These are phyloP conservation scores for Morella rubra DNA, from an alignment of 306 rosid species.

Conservation along the genomic window DNA sequence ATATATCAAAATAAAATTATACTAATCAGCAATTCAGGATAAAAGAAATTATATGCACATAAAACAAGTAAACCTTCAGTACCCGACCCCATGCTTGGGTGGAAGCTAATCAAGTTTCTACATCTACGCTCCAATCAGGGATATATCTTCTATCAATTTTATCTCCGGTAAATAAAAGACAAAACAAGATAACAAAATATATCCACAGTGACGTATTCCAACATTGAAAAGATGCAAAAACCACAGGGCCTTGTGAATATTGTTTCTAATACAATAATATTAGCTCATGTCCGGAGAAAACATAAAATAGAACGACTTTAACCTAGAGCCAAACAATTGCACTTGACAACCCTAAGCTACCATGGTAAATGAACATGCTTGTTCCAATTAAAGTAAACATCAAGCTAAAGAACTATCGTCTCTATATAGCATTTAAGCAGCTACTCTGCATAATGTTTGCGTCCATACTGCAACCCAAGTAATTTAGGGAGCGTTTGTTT, in stretches of 20 bases:
- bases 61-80: not conserved
- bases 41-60: not conserved
- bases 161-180: not conserved
- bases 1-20: not conserved
- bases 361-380: not conserved
- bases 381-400: slow-evolving; percentile 7
- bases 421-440: not conserved
- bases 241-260: not conserved
- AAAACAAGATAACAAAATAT: not conserved
- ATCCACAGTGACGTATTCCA: not conserved
- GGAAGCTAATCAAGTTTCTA: not conserved
- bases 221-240: not conserved
- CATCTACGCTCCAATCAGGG: not conserved
- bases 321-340: not conserved
- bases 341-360: not conserved
- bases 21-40: not conserved
- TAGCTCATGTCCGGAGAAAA: not conserved
- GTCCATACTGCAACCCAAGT: slow-evolving; percentile 4
- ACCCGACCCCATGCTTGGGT: not conserved
- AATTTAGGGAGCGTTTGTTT: too few species aligned
- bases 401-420: slow-evolving; percentile 6
- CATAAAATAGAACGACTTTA: not conserved
- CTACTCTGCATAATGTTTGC: not conserved
- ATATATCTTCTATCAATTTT: not conserved
- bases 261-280: not conserved